A percentile compares a stretch with the other conserved stretches of the same genome.
Conservation (phyloP, 306 rosid genomes). For the Comarum palustre region DNA sequence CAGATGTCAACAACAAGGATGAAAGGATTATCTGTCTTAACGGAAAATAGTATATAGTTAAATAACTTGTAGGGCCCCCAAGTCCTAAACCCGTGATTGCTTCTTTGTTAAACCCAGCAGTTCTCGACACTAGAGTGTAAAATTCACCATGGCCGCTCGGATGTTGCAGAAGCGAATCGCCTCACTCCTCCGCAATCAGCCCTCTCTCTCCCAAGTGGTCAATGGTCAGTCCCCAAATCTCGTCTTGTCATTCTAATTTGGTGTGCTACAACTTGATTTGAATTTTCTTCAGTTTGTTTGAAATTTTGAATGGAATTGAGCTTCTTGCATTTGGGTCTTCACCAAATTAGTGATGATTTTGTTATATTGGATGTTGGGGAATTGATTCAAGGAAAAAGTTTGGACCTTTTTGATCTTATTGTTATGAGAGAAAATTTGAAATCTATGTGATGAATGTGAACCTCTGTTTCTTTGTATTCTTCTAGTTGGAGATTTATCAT, state of each 20-base stretch:
- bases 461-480: background rate
- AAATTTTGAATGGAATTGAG: background rate
- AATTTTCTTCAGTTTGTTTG: background rate
- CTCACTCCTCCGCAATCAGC: conserved; percentile 30
- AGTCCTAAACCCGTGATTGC: background rate
- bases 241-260: too few relatives aligned
- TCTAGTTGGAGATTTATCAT: background rate
- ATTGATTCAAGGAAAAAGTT: background rate
- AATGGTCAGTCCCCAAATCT: conserved; percentile 32
- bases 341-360: background rate
- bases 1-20: too few relatives aligned
- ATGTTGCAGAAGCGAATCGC: conserved; percentile 47
- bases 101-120: background rate
- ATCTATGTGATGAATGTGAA: background rate
- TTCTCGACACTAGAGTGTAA: background rate
- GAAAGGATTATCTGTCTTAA: too few relatives aligned
- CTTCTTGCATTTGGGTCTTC: background rate
- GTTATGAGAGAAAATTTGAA: background rate
- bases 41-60: too few relatives aligned
- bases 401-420: background rate
- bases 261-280: too few relatives aligned
- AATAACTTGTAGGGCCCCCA: background rate
- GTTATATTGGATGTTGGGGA: background rate
- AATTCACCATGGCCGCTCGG: conserved; percentile 41
- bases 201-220: conserved; percentile 10